Percentiles rank a stretch among this genome's conserved stretches.
These are phyloP conservation scores for Didymella exigua DNA, from an alignment of 2,329 filamentous ascomycete genomes.

Conservation along the genomic window DNA sequence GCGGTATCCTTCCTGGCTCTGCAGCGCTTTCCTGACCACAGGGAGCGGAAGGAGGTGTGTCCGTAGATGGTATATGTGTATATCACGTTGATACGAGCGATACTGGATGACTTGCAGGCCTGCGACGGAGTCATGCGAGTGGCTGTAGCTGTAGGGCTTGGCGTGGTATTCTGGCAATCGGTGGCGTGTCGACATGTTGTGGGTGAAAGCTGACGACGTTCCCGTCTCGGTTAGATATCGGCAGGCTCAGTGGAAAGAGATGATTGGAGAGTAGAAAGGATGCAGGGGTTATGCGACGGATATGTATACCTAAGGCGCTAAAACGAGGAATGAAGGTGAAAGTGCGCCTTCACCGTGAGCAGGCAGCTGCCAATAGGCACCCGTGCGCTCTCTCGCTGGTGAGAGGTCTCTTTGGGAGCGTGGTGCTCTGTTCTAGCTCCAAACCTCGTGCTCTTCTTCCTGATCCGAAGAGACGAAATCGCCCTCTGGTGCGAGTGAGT, in stretches of 20 bases:
- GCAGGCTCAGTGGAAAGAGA: neutral
- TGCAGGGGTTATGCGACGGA: neutral
- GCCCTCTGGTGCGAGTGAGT: neutral
- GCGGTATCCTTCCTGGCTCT: constrained; percentile 16
- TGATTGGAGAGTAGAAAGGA: neutral
- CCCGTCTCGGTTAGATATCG: neutral
- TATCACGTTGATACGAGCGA: constrained; percentile 21
- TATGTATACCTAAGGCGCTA: neutral
- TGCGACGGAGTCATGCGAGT: neutral
- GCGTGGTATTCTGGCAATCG: neutral
- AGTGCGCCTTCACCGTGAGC: constrained; percentile 3
- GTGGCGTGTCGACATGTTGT: neutral
- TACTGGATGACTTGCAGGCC: constrained; percentile 15
- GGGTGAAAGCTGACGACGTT: neutral
- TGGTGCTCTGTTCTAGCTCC: no score
- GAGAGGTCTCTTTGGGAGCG: no score
- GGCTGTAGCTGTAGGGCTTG: neutral
- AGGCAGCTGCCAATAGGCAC: neutral
- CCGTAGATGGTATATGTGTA: constrained; percentile 31
- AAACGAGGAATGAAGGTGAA: neutral
- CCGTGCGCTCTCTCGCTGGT: neutral
- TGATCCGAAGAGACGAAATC: neutral
- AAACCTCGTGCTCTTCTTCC: no score
- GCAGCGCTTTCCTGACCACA: constrained; percentile 5
- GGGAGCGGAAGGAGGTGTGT: constrained; percentile 11